These are phyloP conservation scores for Erysimum cheiri DNA, from an alignment of 441 rosid genomes.

Conservation along the genomic window DNA sequence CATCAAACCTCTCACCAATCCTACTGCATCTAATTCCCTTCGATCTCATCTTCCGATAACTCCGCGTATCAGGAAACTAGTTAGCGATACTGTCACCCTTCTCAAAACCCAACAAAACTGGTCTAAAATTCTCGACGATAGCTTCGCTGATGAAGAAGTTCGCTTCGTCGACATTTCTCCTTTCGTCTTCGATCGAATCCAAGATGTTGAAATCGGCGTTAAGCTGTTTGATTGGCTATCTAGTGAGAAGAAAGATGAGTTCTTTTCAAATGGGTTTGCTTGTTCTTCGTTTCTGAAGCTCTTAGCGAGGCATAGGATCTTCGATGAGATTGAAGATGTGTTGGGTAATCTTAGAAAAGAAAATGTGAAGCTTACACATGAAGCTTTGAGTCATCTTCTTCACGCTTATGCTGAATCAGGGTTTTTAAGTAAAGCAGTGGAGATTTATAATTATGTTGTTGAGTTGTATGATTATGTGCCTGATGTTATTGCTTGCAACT, in stretches of 20 bases:
- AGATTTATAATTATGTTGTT: constrained; percentile 50
- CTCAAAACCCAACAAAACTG: constrained; percentile 59
- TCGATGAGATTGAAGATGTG: constrained; percentile 54
- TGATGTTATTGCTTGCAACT: constrained; percentile 69
- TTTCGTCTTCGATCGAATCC: constrained; percentile 66
- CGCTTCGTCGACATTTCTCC: constrained; percentile 61
- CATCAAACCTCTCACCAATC: constrained; percentile 60
- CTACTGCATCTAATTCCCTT: constrained; percentile 28
- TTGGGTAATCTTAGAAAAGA: constrained; percentile 53
- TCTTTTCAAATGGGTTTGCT: constrained; percentile 55
- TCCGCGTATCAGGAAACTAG: constrained; percentile 49
- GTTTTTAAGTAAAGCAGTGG: constrained; percentile 56
- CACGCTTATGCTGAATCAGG: constrained; percentile 65
- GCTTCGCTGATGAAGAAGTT: constrained; percentile 42
- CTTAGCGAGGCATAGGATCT: constrained; percentile 59
- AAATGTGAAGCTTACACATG: constrained; percentile 57
- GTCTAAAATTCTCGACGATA: constrained; percentile 51
- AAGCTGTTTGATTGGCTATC: constrained; percentile 68
- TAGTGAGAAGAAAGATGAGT: constrained; percentile 40
- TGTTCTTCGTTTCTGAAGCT: constrained; percentile 81
- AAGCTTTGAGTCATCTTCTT: constrained; percentile 64
- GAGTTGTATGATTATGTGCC: constrained; percentile 50
- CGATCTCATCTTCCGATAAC: constrained; percentile 46
- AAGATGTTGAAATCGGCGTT: constrained; percentile 62
- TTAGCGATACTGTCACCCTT: constrained; percentile 57